Evolutionary conservation across 441 rosid species (phyloP).

Genomic region (Adansonia grandidieri): DNA sequence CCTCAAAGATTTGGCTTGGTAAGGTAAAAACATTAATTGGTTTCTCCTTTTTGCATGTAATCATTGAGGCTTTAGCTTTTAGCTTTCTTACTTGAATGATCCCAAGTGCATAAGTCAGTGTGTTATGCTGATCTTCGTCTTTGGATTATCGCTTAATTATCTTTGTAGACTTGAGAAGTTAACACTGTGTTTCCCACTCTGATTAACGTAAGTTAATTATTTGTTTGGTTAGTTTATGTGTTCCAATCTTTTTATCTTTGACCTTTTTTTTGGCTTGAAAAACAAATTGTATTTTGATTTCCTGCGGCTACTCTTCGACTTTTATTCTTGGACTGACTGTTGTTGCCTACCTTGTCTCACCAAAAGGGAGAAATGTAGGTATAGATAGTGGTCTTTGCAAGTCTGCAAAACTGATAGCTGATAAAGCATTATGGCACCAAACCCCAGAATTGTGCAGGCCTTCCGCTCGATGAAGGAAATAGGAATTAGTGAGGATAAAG

Average conservation of each 20-base stretch:
- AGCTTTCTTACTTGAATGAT: constrained; percentile 6
- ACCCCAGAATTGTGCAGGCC: constrained; percentile 54
- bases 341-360: not conserved
- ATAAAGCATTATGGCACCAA: constrained; percentile 55
- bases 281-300: not conserved
- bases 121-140: not conserved
- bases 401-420: constrained; percentile 19
- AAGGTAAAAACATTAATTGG: not conserved
- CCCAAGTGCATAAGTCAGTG: not conserved
- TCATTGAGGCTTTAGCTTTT: not conserved
- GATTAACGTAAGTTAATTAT: not conserved
- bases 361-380: constrained; percentile 13
- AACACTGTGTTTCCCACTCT: not conserved
- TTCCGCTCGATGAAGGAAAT: constrained; percentile 67
- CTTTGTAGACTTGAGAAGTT: constrained; percentile 9
- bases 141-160: not conserved
- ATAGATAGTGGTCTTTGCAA: not conserved
- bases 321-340: not conserved
- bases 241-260: not conserved
- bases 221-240: not conserved
- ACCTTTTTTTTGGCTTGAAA: not conserved
- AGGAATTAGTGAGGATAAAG: constrained; percentile 54
- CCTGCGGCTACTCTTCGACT: not conserved
- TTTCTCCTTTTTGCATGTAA: not conserved
- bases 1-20: not conserved